These are phyloP conservation scores for Rhytidiadelphus loreus DNA, from an alignment of 225 moss, liverwort and hornwort species.

Conservation along the genomic window DNA sequence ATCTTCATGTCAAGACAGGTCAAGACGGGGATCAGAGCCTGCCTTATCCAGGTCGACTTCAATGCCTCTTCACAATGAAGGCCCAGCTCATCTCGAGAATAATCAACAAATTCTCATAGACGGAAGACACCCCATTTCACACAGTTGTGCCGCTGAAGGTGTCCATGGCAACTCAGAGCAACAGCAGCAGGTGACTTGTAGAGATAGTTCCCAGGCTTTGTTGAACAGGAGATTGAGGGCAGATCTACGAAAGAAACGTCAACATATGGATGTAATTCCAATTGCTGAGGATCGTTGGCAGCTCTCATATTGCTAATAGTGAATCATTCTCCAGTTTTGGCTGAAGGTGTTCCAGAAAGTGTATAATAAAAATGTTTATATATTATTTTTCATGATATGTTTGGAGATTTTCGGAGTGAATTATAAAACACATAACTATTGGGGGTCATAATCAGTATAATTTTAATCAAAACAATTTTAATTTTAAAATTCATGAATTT, in stretches of 20 bases:
- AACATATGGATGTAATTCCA: not conserved
- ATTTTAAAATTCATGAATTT: not conserved
- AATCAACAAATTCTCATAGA: not conserved
- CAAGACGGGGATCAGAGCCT: not conserved
- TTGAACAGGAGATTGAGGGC: not conserved
- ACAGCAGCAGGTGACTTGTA: not conserved
- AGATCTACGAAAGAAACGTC: conserved; percentile 5
- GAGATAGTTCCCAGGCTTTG: not conserved
- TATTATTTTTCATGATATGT: not conserved
- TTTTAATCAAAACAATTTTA: not conserved
- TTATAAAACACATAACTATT: not conserved
- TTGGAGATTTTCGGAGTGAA: not conserved
- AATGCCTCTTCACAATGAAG: not conserved
- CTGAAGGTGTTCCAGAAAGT: not conserved
- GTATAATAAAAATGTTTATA: not conserved
- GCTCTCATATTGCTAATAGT: conserved; percentile 19
- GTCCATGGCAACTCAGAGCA: not conserved
- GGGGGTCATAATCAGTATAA: not conserved
- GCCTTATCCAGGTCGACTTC: not conserved
- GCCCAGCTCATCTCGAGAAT: not conserved
- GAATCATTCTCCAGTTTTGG: not conserved
- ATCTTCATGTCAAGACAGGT: not conserved
- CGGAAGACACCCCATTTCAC: not conserved
- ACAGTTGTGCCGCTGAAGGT: not conserved
- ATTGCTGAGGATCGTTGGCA: conserved; percentile 35